A percentile compares a stretch with the other conserved stretches of the same genome.
Evolutionary conservation across 345 rosid genomes (phyloP).

Genomic region (Eucalyptus regnans): DNA sequence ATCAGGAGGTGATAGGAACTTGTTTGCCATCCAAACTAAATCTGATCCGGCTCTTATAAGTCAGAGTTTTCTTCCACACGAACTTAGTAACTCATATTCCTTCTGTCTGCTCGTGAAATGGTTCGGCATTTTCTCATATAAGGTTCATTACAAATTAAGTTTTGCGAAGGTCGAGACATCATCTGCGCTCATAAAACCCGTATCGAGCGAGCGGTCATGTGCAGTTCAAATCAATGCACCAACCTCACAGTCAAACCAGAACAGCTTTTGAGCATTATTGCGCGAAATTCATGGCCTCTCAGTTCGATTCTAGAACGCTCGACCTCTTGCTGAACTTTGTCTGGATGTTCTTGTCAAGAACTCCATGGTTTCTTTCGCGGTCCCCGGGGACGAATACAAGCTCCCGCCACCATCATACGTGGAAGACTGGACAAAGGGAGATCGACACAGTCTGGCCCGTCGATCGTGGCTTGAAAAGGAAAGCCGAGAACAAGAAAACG

Average conservation of each 20-base stretch:
- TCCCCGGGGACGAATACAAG: neutral
- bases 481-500: neutral
- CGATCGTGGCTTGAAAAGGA: neutral
- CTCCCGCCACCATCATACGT: neutral
- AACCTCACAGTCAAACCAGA: neutral
- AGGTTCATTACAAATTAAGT: neutral
- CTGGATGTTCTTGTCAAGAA: neutral
- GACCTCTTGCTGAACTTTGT: neutral
- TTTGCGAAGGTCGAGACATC: neutral
- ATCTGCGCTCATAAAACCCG: neutral
- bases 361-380: neutral
- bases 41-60: neutral
- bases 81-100: neutral
- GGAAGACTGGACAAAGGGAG: neutral
- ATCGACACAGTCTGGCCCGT: neutral
- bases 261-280: neutral
- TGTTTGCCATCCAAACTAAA: neutral
- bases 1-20: neutral
- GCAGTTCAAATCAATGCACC: neutral
- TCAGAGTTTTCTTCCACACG: neutral
- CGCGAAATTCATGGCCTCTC: neutral
- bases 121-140: neutral
- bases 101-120: neutral
- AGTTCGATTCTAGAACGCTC: neutral
- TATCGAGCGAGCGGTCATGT: neutral